phyloP scores from a whole-genome alignment of 257 asterid species.

The Penstemon newberryi region DNA sequence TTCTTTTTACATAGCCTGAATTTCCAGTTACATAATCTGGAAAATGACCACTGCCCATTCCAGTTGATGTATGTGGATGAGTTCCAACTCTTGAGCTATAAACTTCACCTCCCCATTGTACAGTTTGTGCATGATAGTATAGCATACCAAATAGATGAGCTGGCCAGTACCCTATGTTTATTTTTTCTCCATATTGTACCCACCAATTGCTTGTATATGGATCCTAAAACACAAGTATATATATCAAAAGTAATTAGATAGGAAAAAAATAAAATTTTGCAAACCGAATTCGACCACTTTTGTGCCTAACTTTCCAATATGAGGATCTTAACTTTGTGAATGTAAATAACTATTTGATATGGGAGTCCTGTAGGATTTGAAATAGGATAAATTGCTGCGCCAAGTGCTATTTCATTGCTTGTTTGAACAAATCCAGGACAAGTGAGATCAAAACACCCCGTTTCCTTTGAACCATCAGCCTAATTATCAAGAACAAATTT shows the following conservation, averaged over 20 bases:
- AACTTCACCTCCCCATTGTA: conserved; percentile 83
- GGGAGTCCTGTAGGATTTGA: conserved; percentile 53
- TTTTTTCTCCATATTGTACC: conserved; percentile 54
- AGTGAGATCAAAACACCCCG: conserved; percentile 69
- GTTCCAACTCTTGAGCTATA: conserved; percentile 53
- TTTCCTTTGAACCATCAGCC: conserved; percentile 50
- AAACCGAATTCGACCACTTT: too few relatives aligned
- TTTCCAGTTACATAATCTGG: conserved; percentile 22
- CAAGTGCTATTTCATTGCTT: conserved; percentile 60
- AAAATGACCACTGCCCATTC: conserved; percentile 59
- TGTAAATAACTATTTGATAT: conserved; percentile 46
- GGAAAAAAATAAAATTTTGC: too few relatives aligned
- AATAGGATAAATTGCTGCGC: conserved; percentile 65
- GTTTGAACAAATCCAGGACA: conserved; percentile 81
- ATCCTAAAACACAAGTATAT: conserved; percentile 33
- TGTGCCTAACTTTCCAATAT: too few relatives aligned
- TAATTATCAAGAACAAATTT: neutral
- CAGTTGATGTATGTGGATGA: conserved; percentile 53
- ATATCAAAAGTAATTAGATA: too few relatives aligned
- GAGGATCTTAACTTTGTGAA: conserved; percentile 41
- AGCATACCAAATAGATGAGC: conserved; percentile 34
- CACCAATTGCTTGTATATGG: conserved; percentile 55
- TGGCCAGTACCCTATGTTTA: conserved; percentile 71
- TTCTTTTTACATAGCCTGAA: conserved; percentile 50
- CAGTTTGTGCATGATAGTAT: conserved; percentile 40